phyloP scores from a whole-genome alignment of 2,329 filamentous ascomycete species.

The Aspergillus nomiae region DNA sequence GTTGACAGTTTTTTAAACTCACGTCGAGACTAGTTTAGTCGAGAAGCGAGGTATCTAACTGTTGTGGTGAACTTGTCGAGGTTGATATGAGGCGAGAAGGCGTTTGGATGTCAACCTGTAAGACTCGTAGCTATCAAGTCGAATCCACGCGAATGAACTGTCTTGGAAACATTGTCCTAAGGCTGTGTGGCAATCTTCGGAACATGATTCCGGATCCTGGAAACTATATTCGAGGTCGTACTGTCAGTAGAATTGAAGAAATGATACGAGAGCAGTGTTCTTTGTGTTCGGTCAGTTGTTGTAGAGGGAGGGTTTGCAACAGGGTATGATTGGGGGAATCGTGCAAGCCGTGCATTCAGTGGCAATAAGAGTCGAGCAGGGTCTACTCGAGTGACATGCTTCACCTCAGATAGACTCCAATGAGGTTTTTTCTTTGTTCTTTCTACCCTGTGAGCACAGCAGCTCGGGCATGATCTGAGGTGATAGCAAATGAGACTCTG shows the following conservation, averaged over 20 bases:
- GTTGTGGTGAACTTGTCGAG: neutral
- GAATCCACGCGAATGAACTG: neutral
- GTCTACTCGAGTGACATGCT: neutral
- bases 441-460: neutral
- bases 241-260: neutral
- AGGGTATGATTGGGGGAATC: neutral
- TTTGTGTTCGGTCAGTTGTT: neutral
- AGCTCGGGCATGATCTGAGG: neutral
- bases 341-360: neutral
- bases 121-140: neutral
- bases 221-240: neutral
- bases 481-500: neutral
- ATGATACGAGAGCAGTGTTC: neutral
- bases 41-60: neutral
- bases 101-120: neutral
- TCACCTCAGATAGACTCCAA: neutral
- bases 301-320: neutral
- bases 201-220: neutral
- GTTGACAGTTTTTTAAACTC: neutral
- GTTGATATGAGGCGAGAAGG: neutral
- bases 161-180: neutral
- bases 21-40: neutral
- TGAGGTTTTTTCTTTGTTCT: neutral
- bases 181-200: neutral
- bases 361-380: neutral